These are phyloP conservation scores for Hyphodiscus sp. DNA, from an alignment of 2,329 filamentous ascomycete species.

Conservation along the genomic window DNA sequence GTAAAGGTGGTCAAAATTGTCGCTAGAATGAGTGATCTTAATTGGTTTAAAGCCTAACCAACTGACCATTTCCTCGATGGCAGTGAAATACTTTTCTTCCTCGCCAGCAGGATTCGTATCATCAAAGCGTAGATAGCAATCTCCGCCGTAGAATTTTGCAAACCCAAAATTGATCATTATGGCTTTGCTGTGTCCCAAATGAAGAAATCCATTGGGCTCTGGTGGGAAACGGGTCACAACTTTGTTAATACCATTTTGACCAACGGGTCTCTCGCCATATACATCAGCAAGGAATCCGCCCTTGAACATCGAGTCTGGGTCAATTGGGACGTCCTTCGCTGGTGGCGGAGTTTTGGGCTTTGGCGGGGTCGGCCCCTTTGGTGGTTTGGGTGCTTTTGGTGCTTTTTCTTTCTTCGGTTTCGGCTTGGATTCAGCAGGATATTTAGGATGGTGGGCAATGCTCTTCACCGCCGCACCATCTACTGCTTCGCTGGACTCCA, in stretches of 20 bases:
- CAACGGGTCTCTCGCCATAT: conserved; percentile 55
- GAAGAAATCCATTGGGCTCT: conserved; percentile 65
- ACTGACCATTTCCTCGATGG: conserved; percentile 74
- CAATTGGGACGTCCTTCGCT: conserved; percentile 19
- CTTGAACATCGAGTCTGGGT: conserved; percentile 68
- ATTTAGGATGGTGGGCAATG: no score
- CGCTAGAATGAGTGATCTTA: conserved; percentile 74
- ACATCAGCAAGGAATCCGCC: conserved; percentile 65
- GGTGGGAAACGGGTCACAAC: conserved; percentile 68
- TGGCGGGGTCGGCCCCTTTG: background rate
- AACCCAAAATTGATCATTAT: conserved; percentile 95
- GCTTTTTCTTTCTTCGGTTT: background rate
- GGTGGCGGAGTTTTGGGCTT: background rate
- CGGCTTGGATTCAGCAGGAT: no score
- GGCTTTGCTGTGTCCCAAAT: conserved; percentile 75
- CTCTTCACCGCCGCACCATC: no score
- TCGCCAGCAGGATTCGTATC: conserved; percentile 92
- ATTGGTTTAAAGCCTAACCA: conserved; percentile 74
- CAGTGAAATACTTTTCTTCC: conserved; percentile 76
- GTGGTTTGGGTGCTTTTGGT: background rate
- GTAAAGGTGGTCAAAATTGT: conserved; percentile 77
- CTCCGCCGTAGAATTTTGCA: conserved; percentile 70
- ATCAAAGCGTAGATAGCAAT: conserved; percentile 72
- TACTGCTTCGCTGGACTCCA: no score
- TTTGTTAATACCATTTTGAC: conserved; percentile 25